Percentiles rank a stretch among this genome's conserved stretches.
Conservation (phyloP, 805 yeast species). For the Zygoascus biomembranicola region DNA sequence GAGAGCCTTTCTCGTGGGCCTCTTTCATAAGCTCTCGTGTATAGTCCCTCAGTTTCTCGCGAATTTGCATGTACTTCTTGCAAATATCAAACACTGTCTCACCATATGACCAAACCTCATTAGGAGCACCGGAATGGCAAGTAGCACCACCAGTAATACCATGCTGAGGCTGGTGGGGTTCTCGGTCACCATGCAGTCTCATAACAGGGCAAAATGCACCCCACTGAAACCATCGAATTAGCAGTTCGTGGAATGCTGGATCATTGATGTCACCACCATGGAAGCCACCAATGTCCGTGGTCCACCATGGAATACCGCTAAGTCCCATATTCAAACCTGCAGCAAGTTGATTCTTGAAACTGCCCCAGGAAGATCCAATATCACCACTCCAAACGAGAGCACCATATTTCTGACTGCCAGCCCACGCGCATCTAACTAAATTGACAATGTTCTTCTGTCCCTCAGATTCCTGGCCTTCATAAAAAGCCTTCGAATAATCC, state of each 20-base stretch:
- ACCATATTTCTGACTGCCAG: conserved; percentile 17
- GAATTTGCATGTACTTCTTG: conserved; percentile 13
- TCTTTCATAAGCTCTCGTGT: conserved; percentile 12
- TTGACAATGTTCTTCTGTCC: conserved; percentile 2
- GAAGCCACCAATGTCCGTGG: conserved; percentile 18
- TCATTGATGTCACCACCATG: conserved; percentile 16
- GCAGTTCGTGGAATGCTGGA: conserved; percentile 11
- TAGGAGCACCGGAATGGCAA: conserved; percentile 16
- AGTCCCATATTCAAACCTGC: conserved; percentile 18
- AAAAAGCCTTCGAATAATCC: conserved; percentile 14
- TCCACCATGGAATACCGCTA: conserved; percentile 19
- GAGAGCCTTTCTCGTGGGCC: conserved; percentile 14
- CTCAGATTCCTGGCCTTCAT: conserved; percentile 11
- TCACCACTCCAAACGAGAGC: conserved; percentile 19
- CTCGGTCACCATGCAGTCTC: conserved; percentile 15
- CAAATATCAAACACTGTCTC: conserved; percentile 14
- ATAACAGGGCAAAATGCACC: conserved; percentile 17
- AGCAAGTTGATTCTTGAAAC: conserved; percentile 13
- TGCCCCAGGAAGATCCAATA: conserved; percentile 15
- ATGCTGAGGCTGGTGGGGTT: conserved; percentile 14
- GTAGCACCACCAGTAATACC: conserved; percentile 18
- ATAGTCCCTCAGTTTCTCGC: conserved; percentile 12
- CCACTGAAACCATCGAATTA: conserved; percentile 19
- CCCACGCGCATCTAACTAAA: conserved; percentile 15
- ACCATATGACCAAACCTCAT: conserved; percentile 18